A percentile compares a stretch with the other conserved stretches of the same genome.
These are phyloP conservation scores for Talaromyces stipitatus DNA, from an alignment of 495 filamentous ascomycete species.

Conservation along the genomic window DNA sequence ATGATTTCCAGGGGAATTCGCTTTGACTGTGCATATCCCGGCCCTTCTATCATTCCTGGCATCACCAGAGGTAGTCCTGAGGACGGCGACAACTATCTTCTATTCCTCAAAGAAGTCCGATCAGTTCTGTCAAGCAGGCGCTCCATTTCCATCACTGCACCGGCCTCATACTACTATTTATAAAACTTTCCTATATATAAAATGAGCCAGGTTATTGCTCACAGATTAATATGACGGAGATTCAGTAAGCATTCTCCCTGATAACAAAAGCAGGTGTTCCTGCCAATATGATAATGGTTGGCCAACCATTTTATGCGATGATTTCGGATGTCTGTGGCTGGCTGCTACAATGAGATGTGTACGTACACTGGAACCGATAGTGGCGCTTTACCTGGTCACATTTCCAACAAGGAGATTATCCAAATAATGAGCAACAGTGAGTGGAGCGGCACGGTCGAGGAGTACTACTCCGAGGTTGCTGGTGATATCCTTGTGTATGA, in stretches of 20 bases:
- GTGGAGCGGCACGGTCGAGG: neutral
- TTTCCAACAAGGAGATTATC: neutral
- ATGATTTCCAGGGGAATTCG: constrained; percentile 30
- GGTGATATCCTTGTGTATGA: neutral
- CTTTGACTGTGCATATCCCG: constrained; percentile 36
- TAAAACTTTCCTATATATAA: constrained; percentile 12
- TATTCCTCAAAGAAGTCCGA: constrained; percentile 13
- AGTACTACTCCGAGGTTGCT: neutral
- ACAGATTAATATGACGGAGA: constrained; percentile 39
- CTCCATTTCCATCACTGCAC: constrained; percentile 13
- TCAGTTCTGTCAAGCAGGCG: neutral
- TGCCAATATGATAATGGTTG: constrained; percentile 28
- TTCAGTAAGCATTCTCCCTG: constrained; percentile 29
- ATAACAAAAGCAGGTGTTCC: constrained; percentile 44
- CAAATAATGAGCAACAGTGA: neutral
- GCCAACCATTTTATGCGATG: constrained; percentile 28
- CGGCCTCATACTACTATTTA: constrained; percentile 16
- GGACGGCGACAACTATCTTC: constrained; percentile 25
- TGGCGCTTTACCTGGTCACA: neutral
- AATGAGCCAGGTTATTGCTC: constrained; percentile 9
- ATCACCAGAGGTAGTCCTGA: constrained; percentile 10
- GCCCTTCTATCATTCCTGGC: constrained; percentile 24
- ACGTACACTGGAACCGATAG: constrained; percentile 17
- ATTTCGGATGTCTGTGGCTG: constrained; percentile 26
- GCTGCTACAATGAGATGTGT: neutral